Evolutionary conservation across 179 eudicot genomes (phyloP).

Genomic region (Beta macrorhiza): DNA sequence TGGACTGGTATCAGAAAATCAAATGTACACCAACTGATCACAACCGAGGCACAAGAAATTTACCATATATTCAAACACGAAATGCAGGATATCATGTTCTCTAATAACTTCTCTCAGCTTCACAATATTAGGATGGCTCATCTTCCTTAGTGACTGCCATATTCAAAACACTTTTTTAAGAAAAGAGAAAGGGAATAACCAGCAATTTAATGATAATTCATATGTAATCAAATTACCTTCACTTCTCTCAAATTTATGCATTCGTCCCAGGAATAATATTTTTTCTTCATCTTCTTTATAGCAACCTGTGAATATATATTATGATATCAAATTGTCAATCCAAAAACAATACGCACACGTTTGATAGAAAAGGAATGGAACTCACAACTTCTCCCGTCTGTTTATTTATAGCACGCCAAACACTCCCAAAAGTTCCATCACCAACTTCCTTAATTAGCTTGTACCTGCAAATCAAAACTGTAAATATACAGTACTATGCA

Average conservation of each 20-base stretch:
- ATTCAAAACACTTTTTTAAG: background rate
- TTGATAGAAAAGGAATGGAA: slow-evolving; percentile 1
- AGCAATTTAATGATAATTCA: background rate
- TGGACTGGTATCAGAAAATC: slow-evolving; percentile 1
- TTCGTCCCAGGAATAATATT: slow-evolving; percentile 97
- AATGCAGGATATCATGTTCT: slow-evolving; percentile 83
- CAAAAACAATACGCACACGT: background rate
- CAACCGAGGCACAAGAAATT: background rate
- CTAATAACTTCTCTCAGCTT: slow-evolving; percentile 96
- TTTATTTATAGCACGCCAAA: slow-evolving; percentile 95
- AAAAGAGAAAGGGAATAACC: background rate
- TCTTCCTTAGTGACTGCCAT: slow-evolving; percentile 83
- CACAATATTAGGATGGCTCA: slow-evolving; percentile 96
- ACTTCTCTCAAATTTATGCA: slow-evolving; percentile 97
- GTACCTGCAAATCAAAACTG: slow-evolving; percentile 47
- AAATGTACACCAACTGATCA: background rate
- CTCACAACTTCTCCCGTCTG: slow-evolving; percentile 95
- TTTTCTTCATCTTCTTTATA: slow-evolving; percentile 94
- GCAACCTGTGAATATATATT: slow-evolving; percentile 61
- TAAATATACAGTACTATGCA: background rate
- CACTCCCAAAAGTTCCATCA: slow-evolving; percentile 94
- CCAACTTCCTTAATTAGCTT: slow-evolving; percentile 89
- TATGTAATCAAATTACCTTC: slow-evolving; percentile 49
- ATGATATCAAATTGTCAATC: slow-evolving; percentile 2
- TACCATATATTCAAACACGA: slow-evolving; percentile 97